Base-by-base conservation (phyloP, 192 early-diverging fungal genomes). In the Umbelopsis sp. region DNA sequence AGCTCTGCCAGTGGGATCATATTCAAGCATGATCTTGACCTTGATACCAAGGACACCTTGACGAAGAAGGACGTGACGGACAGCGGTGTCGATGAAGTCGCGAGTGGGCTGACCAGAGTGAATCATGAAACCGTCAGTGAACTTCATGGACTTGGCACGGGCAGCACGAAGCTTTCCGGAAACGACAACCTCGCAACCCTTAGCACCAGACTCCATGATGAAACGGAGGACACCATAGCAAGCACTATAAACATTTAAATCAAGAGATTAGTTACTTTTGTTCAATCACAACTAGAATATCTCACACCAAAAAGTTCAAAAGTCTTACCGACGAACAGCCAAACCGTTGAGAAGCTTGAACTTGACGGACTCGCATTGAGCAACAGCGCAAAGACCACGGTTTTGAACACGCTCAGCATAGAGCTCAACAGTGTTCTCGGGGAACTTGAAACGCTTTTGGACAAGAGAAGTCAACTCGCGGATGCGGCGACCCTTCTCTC, bases 111-210 rank as follows among this genome's bases (percentile, higher is more conserved):
- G 92, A 88, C 97, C 97, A 83, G 96, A 97, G 94, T 99, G 95
- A 85, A 99, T 93, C 95, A 99, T 97, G 91, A 99, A 97, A 74
- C 97, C 97, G 81, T 97, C 96, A 82, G 91, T 88, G 88, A 99
- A 99, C 91, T 99, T 99, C 97, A 97, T 97, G 67, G 97, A 90
- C 93, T 99, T 99, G 85, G 97, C 97, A 95, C 97, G 97, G 70
- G 96, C 96, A 83, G 92, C 97, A 86, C 97, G 96, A 74, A 99
- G 91, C 92, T 99, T 99, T 75, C 97, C 97, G 72, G 96, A 97
- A 73, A 99, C 92, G 81, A 99, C 88, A 69, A 99, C 97, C 85
- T 99, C 97, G 85, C 93, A 95, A 84, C 97, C 97, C 92, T 99
- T 99, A 81, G 95, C 97, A 78, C 96, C 96, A 78, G 93, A 93